Evolutionary conservation across 208 protist species (phyloP).

Genomic region (Leptomonas pyrrhocoris): DNA sequence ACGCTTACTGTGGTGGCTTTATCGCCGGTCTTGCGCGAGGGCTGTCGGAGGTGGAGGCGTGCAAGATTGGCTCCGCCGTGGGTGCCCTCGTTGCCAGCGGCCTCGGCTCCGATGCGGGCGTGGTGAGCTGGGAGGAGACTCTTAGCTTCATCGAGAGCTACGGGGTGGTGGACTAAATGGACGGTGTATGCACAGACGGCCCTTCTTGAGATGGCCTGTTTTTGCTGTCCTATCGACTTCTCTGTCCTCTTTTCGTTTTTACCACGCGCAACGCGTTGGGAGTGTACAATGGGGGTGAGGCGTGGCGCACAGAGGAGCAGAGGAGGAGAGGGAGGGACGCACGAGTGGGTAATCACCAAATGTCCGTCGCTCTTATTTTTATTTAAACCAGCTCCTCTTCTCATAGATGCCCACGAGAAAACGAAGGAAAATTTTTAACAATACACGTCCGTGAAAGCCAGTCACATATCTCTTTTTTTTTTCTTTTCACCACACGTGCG

Average conservation of each 20-base stretch:
- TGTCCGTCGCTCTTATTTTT: neutral
- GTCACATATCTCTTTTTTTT: slow-evolving; percentile 7
- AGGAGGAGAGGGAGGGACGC: neutral
- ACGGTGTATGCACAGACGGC: slow-evolving; percentile 1
- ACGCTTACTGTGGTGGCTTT: slow-evolving; percentile 31
- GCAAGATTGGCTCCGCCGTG: slow-evolving; percentile 24
- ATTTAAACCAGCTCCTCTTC: no score
- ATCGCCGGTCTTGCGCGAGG: slow-evolving; percentile 23
- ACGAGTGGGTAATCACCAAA: neutral
- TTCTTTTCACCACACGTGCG: neutral
- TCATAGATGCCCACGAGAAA: no score
- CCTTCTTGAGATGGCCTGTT: slow-evolving; percentile 9
- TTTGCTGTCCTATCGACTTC: neutral
- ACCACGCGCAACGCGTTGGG: no score
- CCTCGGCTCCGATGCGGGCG: slow-evolving; percentile 29
- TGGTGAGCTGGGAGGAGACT: slow-evolving; percentile 26
- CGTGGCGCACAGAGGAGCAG: neutral
- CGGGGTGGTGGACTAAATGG: slow-evolving; percentile 8
- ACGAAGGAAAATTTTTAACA: no score
- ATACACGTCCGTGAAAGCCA: no score
- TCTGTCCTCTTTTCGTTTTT: neutral
- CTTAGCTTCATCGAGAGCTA: slow-evolving; percentile 7
- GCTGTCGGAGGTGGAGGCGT: slow-evolving; percentile 20
- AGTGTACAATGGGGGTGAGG: no score
- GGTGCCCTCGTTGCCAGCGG: slow-evolving; percentile 29